Evolutionary conservation across 805 yeast genomes (phyloP), one percentile per base, ranked within the genome.

Genomic region (Myxozyma vanderwaltii): DNA sequence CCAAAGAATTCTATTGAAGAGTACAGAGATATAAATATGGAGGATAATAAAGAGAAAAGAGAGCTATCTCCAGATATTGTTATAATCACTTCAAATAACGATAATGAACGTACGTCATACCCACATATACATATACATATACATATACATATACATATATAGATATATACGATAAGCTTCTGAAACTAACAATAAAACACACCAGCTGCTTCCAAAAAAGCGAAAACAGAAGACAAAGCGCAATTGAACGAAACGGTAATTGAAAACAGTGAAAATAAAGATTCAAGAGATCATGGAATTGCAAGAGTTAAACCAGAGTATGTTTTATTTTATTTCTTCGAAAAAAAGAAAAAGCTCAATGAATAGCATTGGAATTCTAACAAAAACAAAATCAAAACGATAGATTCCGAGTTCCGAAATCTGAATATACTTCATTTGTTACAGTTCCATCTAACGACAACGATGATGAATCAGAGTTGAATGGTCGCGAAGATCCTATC

Each of bases 251-350:
- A 19, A n/a, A n/a, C n/a, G n/a, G n/a, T n/a, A n/a, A n/a, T n/a
- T n/a, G 41, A 23, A 54, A 31, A 26, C 2, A 17, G 29, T 41
- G 40, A 15, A 21, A 23, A 12, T 19, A 21, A 45, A 47, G 38
- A 53, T 24, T 19, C 58, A 4, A 54, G 59, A 36, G 71, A 74
- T 24, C 83, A 81, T 62, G 96, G 96, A 48, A 76, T 86, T 52
- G 96, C 96, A 0, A 81, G 85, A 10, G 81, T 90, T 68, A 91
- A 90, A 72, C 74, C 85, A 1, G 94, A 91, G 69, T 91, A 66
- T 64, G 74, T 87, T 8, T n/a, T n/a, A n/a, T n/a, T n/a, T n/a
- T n/a, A n/a, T n/a, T n/a, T n/a, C n/a, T n/a, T n/a, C n/a, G n/a
- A n/a, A n/a, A n/a, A n/a, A n/a, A n/a, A n/a, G n/a, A n/a, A n/a